phyloP scores from a whole-genome alignment of 2,329 filamentous ascomycete genomes.

The Aurifilum marmelostoma region DNA sequence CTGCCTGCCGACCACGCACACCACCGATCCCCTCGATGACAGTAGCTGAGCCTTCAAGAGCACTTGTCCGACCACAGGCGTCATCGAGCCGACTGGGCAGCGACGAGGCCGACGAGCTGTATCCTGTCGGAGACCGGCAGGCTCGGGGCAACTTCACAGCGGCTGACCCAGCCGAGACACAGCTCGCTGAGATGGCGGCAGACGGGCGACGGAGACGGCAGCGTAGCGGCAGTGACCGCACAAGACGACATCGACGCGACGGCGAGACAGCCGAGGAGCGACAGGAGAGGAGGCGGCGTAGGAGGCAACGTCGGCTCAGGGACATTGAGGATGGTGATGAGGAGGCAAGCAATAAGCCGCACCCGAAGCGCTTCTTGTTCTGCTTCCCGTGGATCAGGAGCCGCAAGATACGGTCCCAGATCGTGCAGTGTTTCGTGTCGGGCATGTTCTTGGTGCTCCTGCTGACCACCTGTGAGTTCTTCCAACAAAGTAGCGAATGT shows the following conservation, averaged over 20 bases:
- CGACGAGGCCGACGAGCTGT: constrained; percentile 26
- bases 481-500: too few relatives aligned
- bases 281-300: constrained; percentile 18
- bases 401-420: constrained; percentile 55
- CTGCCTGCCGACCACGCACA: constrained; percentile 6
- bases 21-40: constrained; percentile 13
- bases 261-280: constrained; percentile 30
- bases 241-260: constrained; percentile 16
- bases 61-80: neutral
- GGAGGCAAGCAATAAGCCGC: constrained; percentile 31
- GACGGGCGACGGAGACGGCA: constrained; percentile 43
- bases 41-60: constrained; percentile 17
- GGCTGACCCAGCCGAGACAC: constrained; percentile 53
- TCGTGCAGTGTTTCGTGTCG: constrained; percentile 66
- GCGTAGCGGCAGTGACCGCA: constrained; percentile 20
- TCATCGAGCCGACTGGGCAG: constrained; percentile 18
- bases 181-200: constrained; percentile 49
- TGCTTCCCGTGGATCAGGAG: constrained; percentile 62
- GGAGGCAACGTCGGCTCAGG: constrained; percentile 17
- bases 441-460: constrained; percentile 63
- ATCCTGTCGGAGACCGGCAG: constrained; percentile 16
- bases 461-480: constrained; percentile 70
- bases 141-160: constrained; percentile 39
- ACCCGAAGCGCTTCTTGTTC: constrained; percentile 51
- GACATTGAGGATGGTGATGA: constrained; percentile 31